A percentile compares a stretch with the other conserved stretches of the same genome.
Evolutionary conservation across 257 asterid species (phyloP).

Genomic region (Ocimum tenuiflorum): DNA sequence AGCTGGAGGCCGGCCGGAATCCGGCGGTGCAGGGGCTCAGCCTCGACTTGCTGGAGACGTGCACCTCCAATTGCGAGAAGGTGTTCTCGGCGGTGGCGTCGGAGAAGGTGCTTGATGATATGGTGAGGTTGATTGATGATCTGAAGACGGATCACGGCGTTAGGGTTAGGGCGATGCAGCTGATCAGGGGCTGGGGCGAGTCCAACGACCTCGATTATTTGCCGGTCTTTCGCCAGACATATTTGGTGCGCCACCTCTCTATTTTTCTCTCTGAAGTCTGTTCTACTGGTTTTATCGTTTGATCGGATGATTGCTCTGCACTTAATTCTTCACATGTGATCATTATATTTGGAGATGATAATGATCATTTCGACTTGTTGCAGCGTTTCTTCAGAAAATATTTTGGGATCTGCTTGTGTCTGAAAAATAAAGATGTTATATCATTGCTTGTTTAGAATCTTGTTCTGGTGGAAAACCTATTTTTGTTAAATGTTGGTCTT

Average conservation of each 20-base stretch:
- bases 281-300: not conserved
- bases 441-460: not conserved
- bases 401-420: not conserved
- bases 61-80: slow-evolving; percentile 85
- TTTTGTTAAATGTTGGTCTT: not conserved
- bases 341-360: not conserved
- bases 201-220: slow-evolving; percentile 71
- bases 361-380: not conserved
- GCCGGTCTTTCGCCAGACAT: slow-evolving; percentile 81
- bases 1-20: slow-evolving; percentile 44
- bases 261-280: not conserved
- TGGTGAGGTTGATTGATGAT: slow-evolving; percentile 78
- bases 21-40: slow-evolving; percentile 39
- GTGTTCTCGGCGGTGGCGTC: slow-evolving; percentile 88
- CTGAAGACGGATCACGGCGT: slow-evolving; percentile 58
- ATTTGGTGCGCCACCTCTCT: slow-evolving; percentile 35
- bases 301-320: not conserved
- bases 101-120: slow-evolving; percentile 82
- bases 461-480: not conserved
- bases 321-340: not conserved
- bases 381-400: not conserved
- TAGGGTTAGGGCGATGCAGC: slow-evolving; percentile 65
- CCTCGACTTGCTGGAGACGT: slow-evolving; percentile 77
- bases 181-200: slow-evolving; percentile 90
- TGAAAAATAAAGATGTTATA: not conserved